Conservation (phyloP, 2,329 filamentous ascomycete genomes). For the Ophiostoma sp. region DNA sequence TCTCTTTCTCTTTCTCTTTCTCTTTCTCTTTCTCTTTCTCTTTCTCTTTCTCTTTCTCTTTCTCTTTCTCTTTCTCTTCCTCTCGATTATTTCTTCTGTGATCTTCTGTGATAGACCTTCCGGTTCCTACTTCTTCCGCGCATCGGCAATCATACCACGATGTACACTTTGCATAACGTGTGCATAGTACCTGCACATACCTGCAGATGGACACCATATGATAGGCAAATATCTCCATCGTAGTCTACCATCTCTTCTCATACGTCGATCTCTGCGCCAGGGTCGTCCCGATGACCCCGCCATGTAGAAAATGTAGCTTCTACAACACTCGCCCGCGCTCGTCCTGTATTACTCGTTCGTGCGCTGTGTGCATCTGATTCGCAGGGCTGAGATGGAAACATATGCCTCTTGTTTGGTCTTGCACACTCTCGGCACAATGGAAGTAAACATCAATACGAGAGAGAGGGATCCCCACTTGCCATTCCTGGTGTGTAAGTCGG, state of each 20-base stretch:
- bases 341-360: neutral
- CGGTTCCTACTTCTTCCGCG: neutral
- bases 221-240: neutral
- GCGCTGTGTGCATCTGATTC: neutral
- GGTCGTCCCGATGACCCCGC: constrained; percentile 2
- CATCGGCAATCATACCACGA: neutral
- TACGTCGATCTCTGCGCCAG: neutral
- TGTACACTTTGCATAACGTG: neutral
- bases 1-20: neutral
- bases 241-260: neutral
- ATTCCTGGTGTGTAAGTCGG: constrained; percentile 1
- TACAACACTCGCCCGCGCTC: neutral
- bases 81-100: neutral
- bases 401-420: neutral
- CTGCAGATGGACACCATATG: neutral
- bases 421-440: neutral
- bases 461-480: neutral
- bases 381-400: constrained; percentile 1
- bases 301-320: neutral
- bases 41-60: neutral
- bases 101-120: neutral
- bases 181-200: neutral
- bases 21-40: neutral
- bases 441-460: neutral
- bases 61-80: neutral